Evolutionary conservation across 176 grass and related monocot genomes (phyloP).

Genomic region (Paspalum vaginatum): DNA sequence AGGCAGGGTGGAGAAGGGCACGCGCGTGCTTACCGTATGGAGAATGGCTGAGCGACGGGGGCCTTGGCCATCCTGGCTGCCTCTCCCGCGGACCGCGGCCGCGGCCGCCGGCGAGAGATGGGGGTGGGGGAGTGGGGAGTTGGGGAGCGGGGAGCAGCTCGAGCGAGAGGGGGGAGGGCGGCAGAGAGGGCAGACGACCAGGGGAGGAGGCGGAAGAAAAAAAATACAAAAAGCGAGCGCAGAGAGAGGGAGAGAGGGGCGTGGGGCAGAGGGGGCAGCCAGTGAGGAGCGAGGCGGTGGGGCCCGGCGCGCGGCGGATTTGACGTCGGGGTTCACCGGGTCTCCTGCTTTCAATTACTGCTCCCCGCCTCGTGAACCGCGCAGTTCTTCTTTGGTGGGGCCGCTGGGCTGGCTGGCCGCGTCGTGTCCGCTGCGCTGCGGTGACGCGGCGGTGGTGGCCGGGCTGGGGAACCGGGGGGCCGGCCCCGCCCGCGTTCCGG

Average conservation of each 20-base stretch:
- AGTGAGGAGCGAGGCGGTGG: slow-evolving; percentile 2
- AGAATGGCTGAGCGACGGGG: slow-evolving; percentile 40
- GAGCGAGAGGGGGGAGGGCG: background rate
- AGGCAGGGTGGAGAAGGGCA: background rate
- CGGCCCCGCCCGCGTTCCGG: background rate
- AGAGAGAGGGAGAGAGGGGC: background rate
- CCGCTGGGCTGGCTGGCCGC: background rate
- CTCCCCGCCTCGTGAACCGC: slow-evolving; percentile 19
- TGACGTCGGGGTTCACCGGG: slow-evolving; percentile 24
- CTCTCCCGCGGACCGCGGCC: background rate
- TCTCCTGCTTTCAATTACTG: slow-evolving; percentile 7
- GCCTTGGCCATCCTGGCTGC: slow-evolving; percentile 37
- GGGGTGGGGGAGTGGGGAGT: background rate
- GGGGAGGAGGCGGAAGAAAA: background rate
- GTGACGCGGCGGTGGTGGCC: background rate
- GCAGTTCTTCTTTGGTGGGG: slow-evolving; percentile 24
- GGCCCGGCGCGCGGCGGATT: slow-evolving; percentile 22
- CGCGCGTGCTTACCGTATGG: slow-evolving; percentile 52
- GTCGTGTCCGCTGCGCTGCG: background rate
- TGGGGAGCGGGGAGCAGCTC: background rate
- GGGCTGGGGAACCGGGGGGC: background rate
- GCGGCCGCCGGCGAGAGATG: slow-evolving; percentile 24
- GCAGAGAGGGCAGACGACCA: background rate
- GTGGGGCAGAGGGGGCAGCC: background rate
- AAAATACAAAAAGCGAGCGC: background rate